Base-by-base conservation (phyloP, 495 filamentous ascomycete genomes). In the Talaromyces wortmannii region DNA sequence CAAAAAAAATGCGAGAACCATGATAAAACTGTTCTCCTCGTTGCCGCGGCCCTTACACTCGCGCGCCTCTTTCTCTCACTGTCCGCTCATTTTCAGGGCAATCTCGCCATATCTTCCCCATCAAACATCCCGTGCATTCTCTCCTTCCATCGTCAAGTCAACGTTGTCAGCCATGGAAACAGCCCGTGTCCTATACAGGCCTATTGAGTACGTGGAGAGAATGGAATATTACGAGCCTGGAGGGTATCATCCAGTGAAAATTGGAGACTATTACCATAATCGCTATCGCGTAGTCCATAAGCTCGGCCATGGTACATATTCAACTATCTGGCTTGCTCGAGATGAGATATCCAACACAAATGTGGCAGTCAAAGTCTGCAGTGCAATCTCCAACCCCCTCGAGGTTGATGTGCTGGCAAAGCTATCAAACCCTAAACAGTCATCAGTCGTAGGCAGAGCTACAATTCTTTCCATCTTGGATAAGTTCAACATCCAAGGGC, bases 401-500 rank as follows among this genome's bases (percentile, higher is more conserved):
- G 64, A 72, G 56, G 49, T 54, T 48, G 50, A 63, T 11, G 61
- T 66, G 40, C 49, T 66, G 36, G 62, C 56, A 2, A 45, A 48
- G 17, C 59, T 65, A 43, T 56, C 58, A 18, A 42, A 18, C 45
- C 48, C 55, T 32, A 8, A 29, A 36, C 50, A 1, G 45, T 17
- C 32, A 52, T 30, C 56, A 59, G 50, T 45, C 51, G 53, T 52
- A 55, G 57, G 48, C 60, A 58, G 53, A 46, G 46, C 30, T 18
- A 68, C 65, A 57, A 54, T 77, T 4, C 61, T 70, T 53, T 53
- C 53, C 12, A 60, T 72, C n/a, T 58, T 75, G 8, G 75, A 79
- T 63, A 61, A 47, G 29, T 79, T 78, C 56, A 63, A 36, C 15
- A 59, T 77, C 30, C 50, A 67, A 16, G 70, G 76, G 11, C 72